phyloP scores from a whole-genome alignment of 2,329 filamentous ascomycete species.

The Zymoseptoria tritici region DNA sequence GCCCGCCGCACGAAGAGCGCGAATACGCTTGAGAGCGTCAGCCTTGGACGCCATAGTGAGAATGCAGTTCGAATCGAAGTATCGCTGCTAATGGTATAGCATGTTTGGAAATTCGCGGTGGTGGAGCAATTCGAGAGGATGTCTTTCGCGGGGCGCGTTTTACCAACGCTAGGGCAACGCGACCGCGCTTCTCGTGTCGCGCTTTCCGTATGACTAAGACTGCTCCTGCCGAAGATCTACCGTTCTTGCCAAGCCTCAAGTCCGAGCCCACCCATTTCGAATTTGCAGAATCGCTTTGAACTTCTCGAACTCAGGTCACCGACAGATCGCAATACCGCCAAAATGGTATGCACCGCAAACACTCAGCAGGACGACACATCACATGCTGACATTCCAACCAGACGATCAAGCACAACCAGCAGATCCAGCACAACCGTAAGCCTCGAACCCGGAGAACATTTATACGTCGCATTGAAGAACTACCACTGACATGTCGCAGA shows the following conservation, averaged over 20 bases:
- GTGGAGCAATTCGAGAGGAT: background rate
- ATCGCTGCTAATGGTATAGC: constrained; percentile 1
- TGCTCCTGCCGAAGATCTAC: background rate
- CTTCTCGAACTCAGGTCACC: constrained; percentile 12
- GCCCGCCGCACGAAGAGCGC: constrained; percentile 75
- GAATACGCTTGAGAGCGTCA: constrained; percentile 60
- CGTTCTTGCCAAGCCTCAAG: background rate
- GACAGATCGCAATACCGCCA: constrained; percentile 13
- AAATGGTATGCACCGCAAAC: constrained; percentile 10
- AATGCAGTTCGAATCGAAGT: background rate
- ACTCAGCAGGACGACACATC: constrained; percentile 1
- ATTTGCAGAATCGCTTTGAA: background rate
- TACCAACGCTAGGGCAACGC: constrained; percentile 2
- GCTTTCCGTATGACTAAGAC: background rate
- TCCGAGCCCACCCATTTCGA: background rate
- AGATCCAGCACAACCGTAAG: constrained; percentile 81
- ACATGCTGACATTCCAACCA: background rate
- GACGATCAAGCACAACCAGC: constrained; percentile 99
- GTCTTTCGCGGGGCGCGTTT: background rate
- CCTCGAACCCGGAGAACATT: background rate
- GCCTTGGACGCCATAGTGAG: constrained; percentile 28
- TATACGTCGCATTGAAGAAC: constrained; percentile 1
- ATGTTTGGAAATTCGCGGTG: background rate
- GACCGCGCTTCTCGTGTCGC: background rate
- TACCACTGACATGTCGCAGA: constrained; percentile 46